These are phyloP conservation scores for Fraxinus ornus DNA, from an alignment of 305 asterid genomes.

Conservation along the genomic window DNA sequence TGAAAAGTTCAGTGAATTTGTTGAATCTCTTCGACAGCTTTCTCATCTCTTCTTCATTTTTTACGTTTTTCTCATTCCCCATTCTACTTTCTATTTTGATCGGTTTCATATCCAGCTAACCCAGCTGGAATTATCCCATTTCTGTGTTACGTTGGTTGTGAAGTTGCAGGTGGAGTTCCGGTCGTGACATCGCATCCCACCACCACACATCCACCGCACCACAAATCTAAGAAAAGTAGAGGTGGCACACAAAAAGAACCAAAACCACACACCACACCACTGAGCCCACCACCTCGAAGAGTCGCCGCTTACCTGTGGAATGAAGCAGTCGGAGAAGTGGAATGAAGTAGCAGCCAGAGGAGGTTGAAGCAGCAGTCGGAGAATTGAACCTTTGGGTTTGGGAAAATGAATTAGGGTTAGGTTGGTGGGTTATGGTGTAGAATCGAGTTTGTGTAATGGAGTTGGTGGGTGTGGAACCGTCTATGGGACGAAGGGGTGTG, in stretches of 20 bases:
- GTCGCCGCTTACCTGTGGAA: background rate
- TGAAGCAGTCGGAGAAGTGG: background rate
- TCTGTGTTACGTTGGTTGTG: too few species aligned
- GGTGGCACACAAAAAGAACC: background rate
- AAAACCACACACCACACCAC: background rate
- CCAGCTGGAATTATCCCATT: too few species aligned
- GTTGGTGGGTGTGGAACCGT: background rate
- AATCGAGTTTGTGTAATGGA: background rate
- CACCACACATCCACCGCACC: background rate
- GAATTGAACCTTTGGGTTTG: background rate
- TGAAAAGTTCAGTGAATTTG: too few species aligned
- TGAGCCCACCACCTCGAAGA: background rate
- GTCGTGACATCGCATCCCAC: too few species aligned
- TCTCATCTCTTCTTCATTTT: too few species aligned
- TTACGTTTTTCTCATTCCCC: too few species aligned
- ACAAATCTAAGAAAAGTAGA: background rate
- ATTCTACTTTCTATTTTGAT: too few species aligned
- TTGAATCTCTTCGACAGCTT: too few species aligned
- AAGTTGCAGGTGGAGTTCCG: too few species aligned
- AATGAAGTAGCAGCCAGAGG: background rate
- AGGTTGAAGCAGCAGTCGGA: background rate
- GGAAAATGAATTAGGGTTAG: background rate
- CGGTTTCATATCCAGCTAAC: too few species aligned
- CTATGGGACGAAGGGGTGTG: background rate
- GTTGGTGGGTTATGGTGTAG: background rate